Evolutionary conservation across 176 grass and related monocot species (phyloP).

Genomic region (Cenchrus americanus): DNA sequence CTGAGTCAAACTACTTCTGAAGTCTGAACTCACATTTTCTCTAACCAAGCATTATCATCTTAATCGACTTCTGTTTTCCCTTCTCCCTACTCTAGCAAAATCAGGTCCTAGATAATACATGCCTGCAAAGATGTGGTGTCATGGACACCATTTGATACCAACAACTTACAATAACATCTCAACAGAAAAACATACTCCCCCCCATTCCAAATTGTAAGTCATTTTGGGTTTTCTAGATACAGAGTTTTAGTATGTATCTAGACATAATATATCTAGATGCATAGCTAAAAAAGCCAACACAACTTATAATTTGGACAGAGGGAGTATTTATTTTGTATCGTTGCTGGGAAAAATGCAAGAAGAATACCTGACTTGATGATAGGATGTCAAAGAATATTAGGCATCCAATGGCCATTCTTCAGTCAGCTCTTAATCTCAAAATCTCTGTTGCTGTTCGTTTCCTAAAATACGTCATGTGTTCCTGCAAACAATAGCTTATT

Average conservation of each 20-base stretch:
- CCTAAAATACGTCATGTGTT: constrained; percentile 86
- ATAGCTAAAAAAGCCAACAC: no score
- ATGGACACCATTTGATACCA: constrained; percentile 18
- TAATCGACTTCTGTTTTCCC: constrained; percentile 4
- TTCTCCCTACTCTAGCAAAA: constrained; percentile 28
- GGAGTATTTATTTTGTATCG: background rate
- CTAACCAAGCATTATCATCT: background rate
- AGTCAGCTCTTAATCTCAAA: constrained; percentile 73
- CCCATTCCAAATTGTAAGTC: no score
- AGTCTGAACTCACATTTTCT: constrained; percentile 13
- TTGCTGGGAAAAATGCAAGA: constrained; percentile 5
- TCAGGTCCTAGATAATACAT: constrained; percentile 12
- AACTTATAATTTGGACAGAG: no score
- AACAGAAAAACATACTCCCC: background rate
- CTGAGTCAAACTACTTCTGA: constrained; percentile 18
- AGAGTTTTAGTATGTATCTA: no score
- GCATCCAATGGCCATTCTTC: constrained; percentile 21
- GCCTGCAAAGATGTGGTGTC: background rate
- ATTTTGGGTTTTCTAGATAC: no score
- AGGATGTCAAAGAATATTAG: constrained; percentile 33
- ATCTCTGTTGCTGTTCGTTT: constrained; percentile 84
- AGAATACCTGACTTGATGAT: constrained; percentile 20
- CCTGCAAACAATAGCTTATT: constrained; percentile 51
- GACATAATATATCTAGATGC: no score
- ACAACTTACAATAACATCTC: constrained; percentile 22